phyloP scores from a whole-genome alignment of 176 grass and related monocot species.

The Alloteropsis semialata region DNA sequence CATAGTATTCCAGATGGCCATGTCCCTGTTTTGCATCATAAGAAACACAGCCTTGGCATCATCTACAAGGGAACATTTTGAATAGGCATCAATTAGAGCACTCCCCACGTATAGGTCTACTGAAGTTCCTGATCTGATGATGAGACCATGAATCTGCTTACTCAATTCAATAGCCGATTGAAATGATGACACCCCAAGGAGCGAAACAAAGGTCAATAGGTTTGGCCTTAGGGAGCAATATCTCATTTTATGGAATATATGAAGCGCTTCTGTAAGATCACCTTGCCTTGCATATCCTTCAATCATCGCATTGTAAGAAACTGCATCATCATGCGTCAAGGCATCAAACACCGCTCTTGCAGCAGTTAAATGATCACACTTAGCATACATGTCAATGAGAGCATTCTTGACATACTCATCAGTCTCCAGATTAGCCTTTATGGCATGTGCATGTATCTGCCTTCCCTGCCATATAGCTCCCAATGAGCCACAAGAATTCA shows the following conservation, averaged over 20 bases:
- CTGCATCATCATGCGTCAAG: slow-evolving; percentile 41
- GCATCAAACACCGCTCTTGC: slow-evolving; percentile 64
- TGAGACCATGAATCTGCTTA: slow-evolving; percentile 68
- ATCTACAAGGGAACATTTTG: slow-evolving; percentile 61
- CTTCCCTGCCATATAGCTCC: slow-evolving; percentile 53
- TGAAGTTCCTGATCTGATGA: slow-evolving; percentile 59
- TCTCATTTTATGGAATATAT: slow-evolving; percentile 65
- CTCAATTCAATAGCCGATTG: slow-evolving; percentile 48
- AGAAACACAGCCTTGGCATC: slow-evolving; percentile 68
- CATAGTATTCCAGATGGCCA: slow-evolving; percentile 80
- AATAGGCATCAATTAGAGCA: slow-evolving; percentile 78
- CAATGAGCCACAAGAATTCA: slow-evolving; percentile 62
- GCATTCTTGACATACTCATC: slow-evolving; percentile 76
- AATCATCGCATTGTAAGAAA: slow-evolving; percentile 83
- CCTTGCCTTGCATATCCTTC: slow-evolving; percentile 73
- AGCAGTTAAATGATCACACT: slow-evolving; percentile 50
- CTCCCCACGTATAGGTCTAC: slow-evolving; percentile 56
- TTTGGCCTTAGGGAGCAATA: slow-evolving; percentile 47
- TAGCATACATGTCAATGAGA: slow-evolving; percentile 78
- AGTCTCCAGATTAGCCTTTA: slow-evolving; percentile 60
- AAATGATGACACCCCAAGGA: slow-evolving; percentile 63
- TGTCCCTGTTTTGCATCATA: slow-evolving; percentile 51
- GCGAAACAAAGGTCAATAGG: slow-evolving; percentile 60
- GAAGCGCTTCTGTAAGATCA: slow-evolving; percentile 42
- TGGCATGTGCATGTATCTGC: slow-evolving; percentile 63